Conservation (phyloP, 805 yeast genomes). For the Saccharomycopsis fermentans region DNA sequence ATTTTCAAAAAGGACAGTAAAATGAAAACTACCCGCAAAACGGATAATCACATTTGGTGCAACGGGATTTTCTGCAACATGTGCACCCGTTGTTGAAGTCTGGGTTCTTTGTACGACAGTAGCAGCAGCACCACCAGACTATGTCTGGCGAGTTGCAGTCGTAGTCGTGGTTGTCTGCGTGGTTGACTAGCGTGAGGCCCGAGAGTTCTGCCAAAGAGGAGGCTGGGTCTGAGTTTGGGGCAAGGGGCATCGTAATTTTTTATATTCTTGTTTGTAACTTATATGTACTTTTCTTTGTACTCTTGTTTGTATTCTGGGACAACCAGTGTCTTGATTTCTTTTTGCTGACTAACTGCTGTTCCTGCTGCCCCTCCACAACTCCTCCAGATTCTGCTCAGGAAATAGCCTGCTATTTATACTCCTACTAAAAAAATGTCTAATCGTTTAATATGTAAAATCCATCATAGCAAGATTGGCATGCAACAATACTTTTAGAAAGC, state of each 20-base stretch:
- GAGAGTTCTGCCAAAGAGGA: not conserved
- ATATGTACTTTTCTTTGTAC: no score
- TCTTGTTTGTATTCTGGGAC: no score
- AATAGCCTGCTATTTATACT: not conserved
- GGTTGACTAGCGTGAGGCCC: not conserved
- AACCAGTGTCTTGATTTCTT: no score
- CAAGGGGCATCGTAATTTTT: not conserved
- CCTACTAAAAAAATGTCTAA: not conserved
- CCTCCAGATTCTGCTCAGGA: not conserved
- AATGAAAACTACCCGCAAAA: not conserved
- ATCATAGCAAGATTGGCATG: not conserved
- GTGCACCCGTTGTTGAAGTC: conserved; percentile 7
- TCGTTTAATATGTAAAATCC: not conserved
- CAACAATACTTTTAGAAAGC: not conserved
- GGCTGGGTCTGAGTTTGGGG: not conserved
- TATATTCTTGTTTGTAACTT: no score
- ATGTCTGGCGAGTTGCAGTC: conserved; percentile 11
- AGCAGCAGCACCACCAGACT: conserved; percentile 14
- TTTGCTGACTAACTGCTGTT: no score
- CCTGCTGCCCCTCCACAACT: no score
- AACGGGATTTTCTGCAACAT: conserved; percentile 10
- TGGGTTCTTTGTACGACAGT: conserved; percentile 12
- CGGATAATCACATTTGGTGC: conserved; percentile 10
- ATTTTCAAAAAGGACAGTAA: not conserved
- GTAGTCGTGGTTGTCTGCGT: conserved; percentile 4